Evolutionary conservation across 441 rosid genomes (phyloP).

Genomic region (Eutrema salsugineum): DNA sequence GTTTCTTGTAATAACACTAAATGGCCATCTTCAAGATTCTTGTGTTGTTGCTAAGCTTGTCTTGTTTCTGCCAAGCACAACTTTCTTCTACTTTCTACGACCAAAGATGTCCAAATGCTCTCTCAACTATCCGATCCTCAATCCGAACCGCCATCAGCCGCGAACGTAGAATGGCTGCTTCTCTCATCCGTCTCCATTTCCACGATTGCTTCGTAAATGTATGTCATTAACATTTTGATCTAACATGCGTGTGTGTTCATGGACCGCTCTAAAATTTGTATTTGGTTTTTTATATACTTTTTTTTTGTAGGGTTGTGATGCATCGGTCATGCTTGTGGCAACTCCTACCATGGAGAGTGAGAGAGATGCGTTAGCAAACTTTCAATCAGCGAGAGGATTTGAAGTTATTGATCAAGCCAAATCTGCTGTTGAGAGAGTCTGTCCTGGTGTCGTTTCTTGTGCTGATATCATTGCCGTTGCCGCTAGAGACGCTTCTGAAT

Average conservation of each 20-base stretch:
- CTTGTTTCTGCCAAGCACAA: slow-evolving; percentile 37
- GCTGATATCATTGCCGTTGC: slow-evolving; percentile 61
- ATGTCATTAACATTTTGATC: background rate
- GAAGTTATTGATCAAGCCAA: slow-evolving; percentile 49
- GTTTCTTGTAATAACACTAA: background rate
- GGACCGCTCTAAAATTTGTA: background rate
- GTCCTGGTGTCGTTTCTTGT: slow-evolving; percentile 61
- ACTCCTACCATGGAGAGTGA: slow-evolving; percentile 44
- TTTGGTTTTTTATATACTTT: background rate
- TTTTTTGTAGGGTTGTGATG: slow-evolving; percentile 52
- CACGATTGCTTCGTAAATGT: slow-evolving; percentile 65
- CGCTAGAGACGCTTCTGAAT: slow-evolving; percentile 58
- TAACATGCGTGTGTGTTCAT: background rate
- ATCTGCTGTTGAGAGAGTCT: slow-evolving; percentile 37
- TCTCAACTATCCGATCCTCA: slow-evolving; percentile 41
- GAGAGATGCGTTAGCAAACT: slow-evolving; percentile 33
- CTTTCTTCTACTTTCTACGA: slow-evolving; percentile 45
- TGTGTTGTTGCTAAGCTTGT: slow-evolving; percentile 17
- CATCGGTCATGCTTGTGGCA: slow-evolving; percentile 48
- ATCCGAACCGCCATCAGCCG: slow-evolving; percentile 44
- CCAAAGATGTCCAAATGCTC: slow-evolving; percentile 46
- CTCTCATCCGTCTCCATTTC: slow-evolving; percentile 59
- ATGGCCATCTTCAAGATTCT: slow-evolving; percentile 23
- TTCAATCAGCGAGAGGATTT: slow-evolving; percentile 45
- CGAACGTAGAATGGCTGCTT: slow-evolving; percentile 64